Evolutionary conservation across 805 yeast species (phyloP).

Genomic region (Danielia reshetovae): DNA sequence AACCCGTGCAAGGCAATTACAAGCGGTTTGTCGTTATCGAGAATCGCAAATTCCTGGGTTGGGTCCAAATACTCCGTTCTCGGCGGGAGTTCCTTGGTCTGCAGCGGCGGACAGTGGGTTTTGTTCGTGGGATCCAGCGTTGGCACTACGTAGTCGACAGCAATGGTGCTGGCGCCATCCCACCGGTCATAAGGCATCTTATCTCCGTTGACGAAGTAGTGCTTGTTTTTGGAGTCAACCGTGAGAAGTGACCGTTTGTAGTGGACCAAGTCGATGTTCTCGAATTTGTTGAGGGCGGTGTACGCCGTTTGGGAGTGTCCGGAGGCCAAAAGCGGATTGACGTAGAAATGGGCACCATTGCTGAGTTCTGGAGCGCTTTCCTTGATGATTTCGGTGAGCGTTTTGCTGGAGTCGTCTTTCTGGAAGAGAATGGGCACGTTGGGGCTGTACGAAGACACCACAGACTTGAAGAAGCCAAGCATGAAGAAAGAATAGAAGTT

Average conservation of each 20-base stretch:
- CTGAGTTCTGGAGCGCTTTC: conserved; percentile 37
- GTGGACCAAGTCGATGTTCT: conserved; percentile 36
- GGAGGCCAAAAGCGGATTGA: conserved; percentile 44
- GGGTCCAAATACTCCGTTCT: conserved; percentile 59
- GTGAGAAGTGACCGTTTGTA: conserved; percentile 43
- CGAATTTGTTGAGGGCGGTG: conserved; percentile 42
- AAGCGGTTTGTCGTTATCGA: conserved; percentile 46
- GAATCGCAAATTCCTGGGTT: conserved; percentile 33
- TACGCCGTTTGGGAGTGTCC: conserved; percentile 52
- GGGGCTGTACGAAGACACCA: conserved; percentile 7
- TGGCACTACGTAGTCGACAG: conserved; percentile 45
- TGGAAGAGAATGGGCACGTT: conserved; percentile 7
- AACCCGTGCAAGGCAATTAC: conserved; percentile 66
- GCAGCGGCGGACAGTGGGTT: conserved; percentile 38
- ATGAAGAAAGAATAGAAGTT: no score
- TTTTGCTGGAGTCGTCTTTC: conserved; percentile 1
- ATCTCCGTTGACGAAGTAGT: conserved; percentile 26
- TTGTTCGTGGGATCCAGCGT: conserved; percentile 18
- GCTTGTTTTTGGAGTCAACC: conserved; percentile 22
- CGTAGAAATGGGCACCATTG: conserved; percentile 31
- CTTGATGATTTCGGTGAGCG: conserved; percentile 28
- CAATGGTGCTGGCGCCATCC: conserved; percentile 43
- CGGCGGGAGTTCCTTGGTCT: conserved; percentile 59
- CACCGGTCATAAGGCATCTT: conserved; percentile 35
- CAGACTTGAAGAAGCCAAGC: conserved; percentile 13